Conservation (phyloP, 768 basidiomycete genomes). For the Multifurca ochricompacta region DNA sequence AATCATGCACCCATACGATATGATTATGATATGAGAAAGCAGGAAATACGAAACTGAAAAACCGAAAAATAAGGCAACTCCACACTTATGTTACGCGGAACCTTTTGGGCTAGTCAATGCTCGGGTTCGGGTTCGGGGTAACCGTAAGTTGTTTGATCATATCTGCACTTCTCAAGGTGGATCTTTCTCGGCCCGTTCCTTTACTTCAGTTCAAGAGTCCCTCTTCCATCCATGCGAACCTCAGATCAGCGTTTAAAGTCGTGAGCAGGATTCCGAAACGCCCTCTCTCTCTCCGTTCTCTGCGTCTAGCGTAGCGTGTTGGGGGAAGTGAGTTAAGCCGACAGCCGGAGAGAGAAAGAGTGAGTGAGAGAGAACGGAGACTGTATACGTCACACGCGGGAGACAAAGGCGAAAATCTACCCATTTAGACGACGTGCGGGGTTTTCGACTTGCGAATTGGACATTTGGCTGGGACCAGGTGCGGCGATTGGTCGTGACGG, state of each 20-base stretch:
- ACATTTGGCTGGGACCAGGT: neutral
- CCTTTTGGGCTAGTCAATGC: constrained; percentile 1
- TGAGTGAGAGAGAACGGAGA: neutral
- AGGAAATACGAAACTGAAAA: too few relatives aligned
- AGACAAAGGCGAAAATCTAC: neutral
- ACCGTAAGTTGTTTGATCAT: constrained; percentile 16
- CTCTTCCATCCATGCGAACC: constrained; percentile 1
- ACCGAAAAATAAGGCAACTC: neutral
- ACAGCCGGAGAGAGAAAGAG: neutral
- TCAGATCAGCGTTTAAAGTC: constrained; percentile 20
- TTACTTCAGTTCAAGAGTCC: neutral
- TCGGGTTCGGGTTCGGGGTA: constrained; percentile 3
- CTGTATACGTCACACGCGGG: constrained; percentile 7
- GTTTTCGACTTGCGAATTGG: neutral
- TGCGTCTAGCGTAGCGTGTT: too few relatives aligned
- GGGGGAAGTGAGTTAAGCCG: neutral
- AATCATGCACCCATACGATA: too few relatives aligned
- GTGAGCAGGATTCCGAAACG: constrained; percentile 11
- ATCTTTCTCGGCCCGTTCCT: constrained; percentile 16
- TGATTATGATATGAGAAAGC: too few relatives aligned
- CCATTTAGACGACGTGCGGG: neutral
- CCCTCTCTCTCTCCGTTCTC: constrained; percentile 14
- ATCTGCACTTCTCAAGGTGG: constrained; percentile 5
- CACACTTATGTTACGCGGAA: neutral
- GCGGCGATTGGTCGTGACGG: constrained; percentile 4